Evolutionary conservation across 306 rosid species (phyloP).

Genomic region (Hippophae tibetana): DNA sequence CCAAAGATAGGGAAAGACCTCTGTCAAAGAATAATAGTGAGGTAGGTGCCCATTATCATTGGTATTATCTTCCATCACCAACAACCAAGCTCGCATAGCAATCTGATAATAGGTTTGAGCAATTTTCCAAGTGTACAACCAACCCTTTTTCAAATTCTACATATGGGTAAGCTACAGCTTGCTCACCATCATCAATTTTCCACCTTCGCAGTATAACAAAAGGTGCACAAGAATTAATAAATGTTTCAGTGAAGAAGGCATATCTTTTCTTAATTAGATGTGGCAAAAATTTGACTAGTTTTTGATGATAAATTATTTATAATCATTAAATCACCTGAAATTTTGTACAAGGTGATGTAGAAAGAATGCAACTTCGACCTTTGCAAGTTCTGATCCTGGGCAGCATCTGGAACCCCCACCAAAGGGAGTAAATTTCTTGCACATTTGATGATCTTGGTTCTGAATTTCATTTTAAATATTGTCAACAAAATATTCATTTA

Average conservation of each 20-base stretch:
- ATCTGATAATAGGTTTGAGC: slow-evolving; percentile 2
- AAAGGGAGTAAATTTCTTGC: slow-evolving; percentile 31
- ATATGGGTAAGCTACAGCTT: slow-evolving; percentile 25
- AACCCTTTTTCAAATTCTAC: slow-evolving; percentile 27
- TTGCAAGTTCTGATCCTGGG: slow-evolving; percentile 30
- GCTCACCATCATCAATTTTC: slow-evolving; percentile 24
- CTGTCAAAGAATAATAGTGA: too few relatives aligned
- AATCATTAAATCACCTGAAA: slow-evolving; percentile 15
- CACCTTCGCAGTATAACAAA: slow-evolving; percentile 15
- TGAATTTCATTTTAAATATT: not conserved
- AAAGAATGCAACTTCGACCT: slow-evolving; percentile 26
- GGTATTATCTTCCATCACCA: too few relatives aligned
- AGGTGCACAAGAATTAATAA: not conserved
- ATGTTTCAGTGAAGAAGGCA: too few relatives aligned
- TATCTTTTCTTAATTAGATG: too few relatives aligned
- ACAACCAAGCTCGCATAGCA: too few relatives aligned
- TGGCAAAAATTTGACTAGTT: too few relatives aligned
- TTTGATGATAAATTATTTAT: too few relatives aligned
- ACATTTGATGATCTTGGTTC: slow-evolving; percentile 20
- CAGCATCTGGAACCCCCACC: slow-evolving; percentile 35
- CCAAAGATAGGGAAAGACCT: too few relatives aligned
- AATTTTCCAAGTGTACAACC: slow-evolving; percentile 17
- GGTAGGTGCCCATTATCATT: too few relatives aligned
- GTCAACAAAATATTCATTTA: not conserved
- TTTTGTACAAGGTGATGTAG: slow-evolving; percentile 33